Percentiles rank a stretch among this genome's conserved stretches.
phyloP scores from a whole-genome alignment of 768 basidiomycete species.

The Tephrocybe sp. region DNA sequence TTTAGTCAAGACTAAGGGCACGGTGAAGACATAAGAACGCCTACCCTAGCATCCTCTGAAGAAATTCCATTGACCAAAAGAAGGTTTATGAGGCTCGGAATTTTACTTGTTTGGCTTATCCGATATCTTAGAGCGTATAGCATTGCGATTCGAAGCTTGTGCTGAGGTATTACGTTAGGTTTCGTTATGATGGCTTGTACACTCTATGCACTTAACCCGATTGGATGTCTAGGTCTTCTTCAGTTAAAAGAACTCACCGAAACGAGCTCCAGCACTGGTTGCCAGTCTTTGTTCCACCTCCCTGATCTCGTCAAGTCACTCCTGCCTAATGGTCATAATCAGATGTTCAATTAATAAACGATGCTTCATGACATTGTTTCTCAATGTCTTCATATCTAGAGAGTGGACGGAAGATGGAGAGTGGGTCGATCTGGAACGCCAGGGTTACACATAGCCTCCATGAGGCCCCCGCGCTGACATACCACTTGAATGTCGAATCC shows the following conservation, averaged over 20 bases:
- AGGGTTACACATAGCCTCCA: slow-evolving; percentile 94
- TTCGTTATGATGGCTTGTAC: slow-evolving; percentile 80
- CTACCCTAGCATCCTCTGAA: slow-evolving; percentile 71
- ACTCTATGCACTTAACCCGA: slow-evolving; percentile 40
- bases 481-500: too few species aligned
- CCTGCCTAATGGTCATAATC: slow-evolving; percentile 81
- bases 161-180: slow-evolving; percentile 62
- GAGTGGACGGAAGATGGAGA: slow-evolving; percentile 85
- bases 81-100: slow-evolving; percentile 73
- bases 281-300: slow-evolving; percentile 97
- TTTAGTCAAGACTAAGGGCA: slow-evolving; percentile 8
- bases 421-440: slow-evolving; percentile 78
- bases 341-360: slow-evolving; percentile 96
- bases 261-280: slow-evolving; percentile 86
- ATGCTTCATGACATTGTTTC: slow-evolving; percentile 99
- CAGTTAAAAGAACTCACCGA: slow-evolving; percentile 43
- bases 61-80: slow-evolving; percentile 73
- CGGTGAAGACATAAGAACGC: slow-evolving; percentile 17
- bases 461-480: too few species aligned
- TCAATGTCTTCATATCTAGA: slow-evolving; percentile 93
- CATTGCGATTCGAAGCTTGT: slow-evolving; percentile 88
- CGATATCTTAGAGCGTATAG: slow-evolving; percentile 94
- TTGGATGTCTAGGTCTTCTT: not conserved
- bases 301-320: slow-evolving; percentile 84
- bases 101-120: slow-evolving; percentile 79